A percentile compares a stretch with the other conserved stretches of the same genome.
These are phyloP conservation scores for Flaveria sonorensis DNA, from an alignment of 129 eudicot species.

Conservation along the genomic window DNA sequence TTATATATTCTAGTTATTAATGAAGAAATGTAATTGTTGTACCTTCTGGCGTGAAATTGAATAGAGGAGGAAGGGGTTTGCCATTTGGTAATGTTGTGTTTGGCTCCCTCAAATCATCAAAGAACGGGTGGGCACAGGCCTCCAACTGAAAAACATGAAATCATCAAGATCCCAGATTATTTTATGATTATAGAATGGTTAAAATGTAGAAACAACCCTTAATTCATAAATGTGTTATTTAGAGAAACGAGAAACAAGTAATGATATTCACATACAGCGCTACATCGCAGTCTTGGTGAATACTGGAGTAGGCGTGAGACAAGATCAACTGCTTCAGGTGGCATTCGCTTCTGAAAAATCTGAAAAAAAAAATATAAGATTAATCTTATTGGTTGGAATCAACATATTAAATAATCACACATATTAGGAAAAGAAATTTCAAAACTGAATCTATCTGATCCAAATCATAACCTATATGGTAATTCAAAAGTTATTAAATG, in stretches of 20 bases:
- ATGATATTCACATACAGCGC: constrained; percentile 65
- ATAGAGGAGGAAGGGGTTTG: constrained; percentile 78
- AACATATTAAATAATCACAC: constrained; percentile 10
- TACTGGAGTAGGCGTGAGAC: constrained; percentile 91
- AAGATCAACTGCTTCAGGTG: constrained; percentile 91
- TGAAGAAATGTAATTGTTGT: not conserved
- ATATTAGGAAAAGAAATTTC: not conserved
- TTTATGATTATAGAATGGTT: not conserved
- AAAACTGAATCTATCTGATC: not conserved
- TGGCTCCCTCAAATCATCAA: constrained; percentile 76
- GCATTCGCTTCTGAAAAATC: constrained; percentile 91
- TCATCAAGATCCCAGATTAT: not conserved
- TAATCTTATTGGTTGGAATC: not conserved
- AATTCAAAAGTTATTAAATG: not conserved
- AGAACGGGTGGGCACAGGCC: constrained; percentile 96
- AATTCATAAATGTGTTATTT: not conserved
- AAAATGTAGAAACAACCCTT: not conserved
- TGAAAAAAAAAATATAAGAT: constrained; percentile 21
- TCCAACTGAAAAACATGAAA: constrained; percentile 63
- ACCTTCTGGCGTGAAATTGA: constrained; percentile 89
- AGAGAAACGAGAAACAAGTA: not conserved
- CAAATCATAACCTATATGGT: not conserved
- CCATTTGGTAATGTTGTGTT: constrained; percentile 75
- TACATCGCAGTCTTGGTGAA: constrained; percentile 79
- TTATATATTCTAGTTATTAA: not conserved